These are phyloP conservation scores for Inonotus hispidus DNA, from an alignment of 1,284 basidiomycete species.

Conservation along the genomic window DNA sequence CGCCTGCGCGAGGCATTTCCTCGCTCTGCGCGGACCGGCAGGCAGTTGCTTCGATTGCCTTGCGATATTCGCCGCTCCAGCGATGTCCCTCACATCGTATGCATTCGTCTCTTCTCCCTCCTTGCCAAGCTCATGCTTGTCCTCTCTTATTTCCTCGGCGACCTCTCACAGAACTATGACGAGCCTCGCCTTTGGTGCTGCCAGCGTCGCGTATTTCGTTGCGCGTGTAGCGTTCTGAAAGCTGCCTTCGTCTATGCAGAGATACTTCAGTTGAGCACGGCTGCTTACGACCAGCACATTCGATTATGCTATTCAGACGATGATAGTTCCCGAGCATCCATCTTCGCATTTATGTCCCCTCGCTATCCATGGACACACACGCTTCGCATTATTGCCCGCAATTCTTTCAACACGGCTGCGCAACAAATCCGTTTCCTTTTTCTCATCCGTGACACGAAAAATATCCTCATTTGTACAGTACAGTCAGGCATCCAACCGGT, in stretches of 20 bases:
- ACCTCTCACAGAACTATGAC: not conserved
- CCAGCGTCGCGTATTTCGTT: slow-evolving; percentile 8
- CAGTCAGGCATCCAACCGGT: not conserved
- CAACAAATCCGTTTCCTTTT: not conserved
- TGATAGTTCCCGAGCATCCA: too few relatives aligned
- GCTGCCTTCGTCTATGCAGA: not conserved
- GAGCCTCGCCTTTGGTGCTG: slow-evolving; percentile 13
- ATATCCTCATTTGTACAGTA: not conserved
- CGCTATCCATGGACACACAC: not conserved
- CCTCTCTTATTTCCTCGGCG: not conserved
- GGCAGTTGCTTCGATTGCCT: slow-evolving; percentile 16
- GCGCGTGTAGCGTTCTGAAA: slow-evolving; percentile 5
- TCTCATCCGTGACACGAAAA: not conserved
- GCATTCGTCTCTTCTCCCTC: not conserved
- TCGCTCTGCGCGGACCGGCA: slow-evolving; percentile 9
- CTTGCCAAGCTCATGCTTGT: not conserved
- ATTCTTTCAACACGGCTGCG: not conserved
- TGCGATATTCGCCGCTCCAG: slow-evolving; percentile 1
- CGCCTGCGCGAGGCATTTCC: slow-evolving; percentile 12
- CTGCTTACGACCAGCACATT: not conserved
- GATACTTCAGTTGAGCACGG: not conserved
- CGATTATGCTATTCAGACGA: too few relatives aligned
- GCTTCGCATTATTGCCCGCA: not conserved
- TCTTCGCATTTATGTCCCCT: not conserved
- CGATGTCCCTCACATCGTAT: slow-evolving; percentile 7